phyloP scores from a whole-genome alignment of 345 rosid species.

The Eucalyptus globulus region DNA sequence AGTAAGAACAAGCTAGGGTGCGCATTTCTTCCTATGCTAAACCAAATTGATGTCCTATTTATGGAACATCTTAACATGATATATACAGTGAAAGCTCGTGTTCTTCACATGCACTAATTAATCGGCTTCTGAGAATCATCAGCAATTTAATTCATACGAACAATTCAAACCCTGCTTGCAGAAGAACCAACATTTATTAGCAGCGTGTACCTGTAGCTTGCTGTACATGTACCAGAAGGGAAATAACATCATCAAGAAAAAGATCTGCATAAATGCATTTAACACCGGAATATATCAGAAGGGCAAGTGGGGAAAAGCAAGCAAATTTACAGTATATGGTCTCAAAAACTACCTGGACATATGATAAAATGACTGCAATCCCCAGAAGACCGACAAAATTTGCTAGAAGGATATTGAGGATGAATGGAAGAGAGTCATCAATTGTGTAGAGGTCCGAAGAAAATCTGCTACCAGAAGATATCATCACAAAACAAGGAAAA shows the following conservation, averaged over 20 bases:
- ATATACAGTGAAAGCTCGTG: neutral
- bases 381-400: constrained; percentile 86
- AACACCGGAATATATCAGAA: neutral
- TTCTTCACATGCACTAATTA: neutral
- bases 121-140: neutral
- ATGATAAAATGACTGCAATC: constrained; percentile 67
- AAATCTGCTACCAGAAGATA: constrained; percentile 30
- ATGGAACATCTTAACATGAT: neutral
- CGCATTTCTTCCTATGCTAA: neutral
- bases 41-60: neutral
- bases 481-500: neutral
- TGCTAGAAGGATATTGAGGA: constrained; percentile 89
- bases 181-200: neutral
- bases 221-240: constrained; percentile 89
- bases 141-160: neutral
- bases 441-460: constrained; percentile 91
- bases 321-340: neutral
- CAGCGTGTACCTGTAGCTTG: constrained; percentile 63
- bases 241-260: constrained; percentile 69
- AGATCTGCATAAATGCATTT: constrained; percentile 30
- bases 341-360: constrained; percentile 57
- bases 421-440: constrained; percentile 95
- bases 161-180: neutral
- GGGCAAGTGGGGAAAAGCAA: neutral
- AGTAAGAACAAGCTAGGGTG: neutral